Base-by-base conservation (phyloP, 2,329 filamentous ascomycete genomes). In the Aspergillus brunneoviolaceus region DNA sequence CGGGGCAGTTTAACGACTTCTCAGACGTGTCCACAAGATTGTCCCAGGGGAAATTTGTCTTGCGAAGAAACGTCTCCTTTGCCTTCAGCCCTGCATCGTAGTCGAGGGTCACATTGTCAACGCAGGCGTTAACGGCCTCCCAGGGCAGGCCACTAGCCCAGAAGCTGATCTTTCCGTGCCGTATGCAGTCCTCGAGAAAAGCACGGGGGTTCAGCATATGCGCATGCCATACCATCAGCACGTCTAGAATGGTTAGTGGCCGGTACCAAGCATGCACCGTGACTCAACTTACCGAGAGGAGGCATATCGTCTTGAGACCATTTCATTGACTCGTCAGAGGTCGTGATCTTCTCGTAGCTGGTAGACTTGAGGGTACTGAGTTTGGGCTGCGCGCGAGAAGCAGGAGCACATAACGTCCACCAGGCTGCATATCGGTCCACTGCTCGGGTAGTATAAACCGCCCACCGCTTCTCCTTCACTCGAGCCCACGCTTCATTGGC, bases 221-320 rank as follows among this genome's bases (percentile, higher is more conserved):
- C 0, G 89, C 79, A 72, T 94, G 90, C 87, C 88, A 90, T 0
- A 93, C 87, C 88, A 93, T 90, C 21, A 92, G 74, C 0, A 93
- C 85, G 74, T 93, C 90, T 81, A 51, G 73, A 42, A 67, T 51
- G 39, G 25, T 62, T 12, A 35, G 52, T 61, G 55, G 50, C 11
- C 47, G 11, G 11, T 16, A 35, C 3, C 21, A n/a, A 14, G 14
- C 21, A 21, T 33, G n/a, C 49, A n/a, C 11, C n/a, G 10, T 29
- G 27, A 5, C 27, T 39, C 31, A 3, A 69, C 80, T 70, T 72
- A 88, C 85, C 87, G 52, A 89, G 72, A 1, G 87, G 87, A 2
- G 86, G 86, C 47, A 89, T 68, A 57, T 77, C 76, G 9, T 77
- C 70, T 16, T 70, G 69, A 3, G 67, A 74, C 79, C 81, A 83